A percentile compares a stretch with the other conserved stretches of the same genome.
Evolutionary conservation across 1,139 yeast species (phyloP).

Genomic region (Scheffersomyces parashehatae): DNA sequence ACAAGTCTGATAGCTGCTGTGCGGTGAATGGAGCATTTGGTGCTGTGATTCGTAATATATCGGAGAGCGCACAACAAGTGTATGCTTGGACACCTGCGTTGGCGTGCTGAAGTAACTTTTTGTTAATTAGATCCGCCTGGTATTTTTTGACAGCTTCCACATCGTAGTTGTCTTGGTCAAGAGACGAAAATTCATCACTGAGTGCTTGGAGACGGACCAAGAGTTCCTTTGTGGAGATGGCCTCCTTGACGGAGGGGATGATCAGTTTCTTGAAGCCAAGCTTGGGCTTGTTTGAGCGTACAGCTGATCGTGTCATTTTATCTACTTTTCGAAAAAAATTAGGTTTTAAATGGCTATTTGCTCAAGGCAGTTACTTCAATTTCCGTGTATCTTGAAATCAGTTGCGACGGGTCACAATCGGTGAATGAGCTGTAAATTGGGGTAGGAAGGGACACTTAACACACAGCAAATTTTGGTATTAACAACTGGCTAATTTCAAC

Average conservation of each 20-base stretch:
- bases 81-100: constrained; percentile 73
- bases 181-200: constrained; percentile 59
- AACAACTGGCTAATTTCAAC: too few relatives aligned
- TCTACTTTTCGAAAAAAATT: too few relatives aligned
- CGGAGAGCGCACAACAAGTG: constrained; percentile 74
- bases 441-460: too few relatives aligned
- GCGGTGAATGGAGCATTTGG: constrained; percentile 90
- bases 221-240: constrained; percentile 64
- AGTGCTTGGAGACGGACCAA: constrained; percentile 42
- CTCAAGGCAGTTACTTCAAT: too few relatives aligned
- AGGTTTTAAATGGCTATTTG: too few relatives aligned
- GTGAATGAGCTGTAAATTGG: too few relatives aligned
- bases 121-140: constrained; percentile 55
- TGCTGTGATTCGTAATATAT: constrained; percentile 74
- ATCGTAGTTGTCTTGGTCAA: constrained; percentile 63
- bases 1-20: constrained; percentile 59
- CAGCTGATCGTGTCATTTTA: not conserved
- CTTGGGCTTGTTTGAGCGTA: not conserved
- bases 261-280: constrained; percentile 46
- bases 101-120: constrained; percentile 58
- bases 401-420: too few relatives aligned
- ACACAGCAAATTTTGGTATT: too few relatives aligned
- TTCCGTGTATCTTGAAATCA: too few relatives aligned
- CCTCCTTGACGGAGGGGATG: constrained; percentile 53
- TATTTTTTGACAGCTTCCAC: constrained; percentile 43